These are phyloP conservation scores for Stropharia rugosoannulata DNA, from an alignment of 768 basidiomycete species.

Conservation along the genomic window DNA sequence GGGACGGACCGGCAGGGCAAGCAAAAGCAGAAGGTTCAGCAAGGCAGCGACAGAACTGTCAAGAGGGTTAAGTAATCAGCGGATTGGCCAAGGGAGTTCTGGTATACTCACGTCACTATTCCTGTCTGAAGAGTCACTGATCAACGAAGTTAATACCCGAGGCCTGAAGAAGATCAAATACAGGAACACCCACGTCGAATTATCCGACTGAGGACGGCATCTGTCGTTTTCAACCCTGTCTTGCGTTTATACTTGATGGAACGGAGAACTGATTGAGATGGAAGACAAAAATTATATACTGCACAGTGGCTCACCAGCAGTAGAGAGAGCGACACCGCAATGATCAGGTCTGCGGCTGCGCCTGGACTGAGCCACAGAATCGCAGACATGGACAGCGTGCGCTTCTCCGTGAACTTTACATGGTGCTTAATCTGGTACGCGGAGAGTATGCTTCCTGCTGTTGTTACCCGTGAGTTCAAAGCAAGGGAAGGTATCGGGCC, in stretches of 20 bases:
- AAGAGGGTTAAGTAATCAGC: not conserved
- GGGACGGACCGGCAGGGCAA: slow-evolving; percentile 13
- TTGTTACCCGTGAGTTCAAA: not conserved
- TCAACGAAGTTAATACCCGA: not conserved
- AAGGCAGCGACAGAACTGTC: slow-evolving; percentile 16
- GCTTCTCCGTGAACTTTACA: not conserved
- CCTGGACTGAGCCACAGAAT: slow-evolving; percentile 13
- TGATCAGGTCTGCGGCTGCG: slow-evolving; percentile 16
- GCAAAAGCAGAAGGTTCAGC: slow-evolving; percentile 12
- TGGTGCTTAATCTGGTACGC: not conserved
- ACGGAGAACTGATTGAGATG: not conserved
- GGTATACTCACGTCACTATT: slow-evolving; percentile 13
- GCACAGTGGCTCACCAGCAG: slow-evolving; percentile 11
- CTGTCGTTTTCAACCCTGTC: slow-evolving; percentile 11
- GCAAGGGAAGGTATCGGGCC: not conserved
- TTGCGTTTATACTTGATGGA: slow-evolving; percentile 9
- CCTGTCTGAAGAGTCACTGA: slow-evolving; percentile 20
- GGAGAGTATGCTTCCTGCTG: slow-evolving; percentile 4
- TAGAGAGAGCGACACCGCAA: slow-evolving; percentile 13
- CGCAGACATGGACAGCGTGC: slow-evolving; percentile 4
- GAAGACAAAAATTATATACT: not conserved
- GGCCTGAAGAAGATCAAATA: not conserved
- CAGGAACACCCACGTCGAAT: slow-evolving; percentile 12
- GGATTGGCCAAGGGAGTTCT: not conserved
- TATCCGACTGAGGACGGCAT: slow-evolving; percentile 18